Percentiles rank a stretch among this genome's conserved stretches.
phyloP scores from a whole-genome alignment of 75 land plant species.

The Cunninghamia lanceolata region DNA sequence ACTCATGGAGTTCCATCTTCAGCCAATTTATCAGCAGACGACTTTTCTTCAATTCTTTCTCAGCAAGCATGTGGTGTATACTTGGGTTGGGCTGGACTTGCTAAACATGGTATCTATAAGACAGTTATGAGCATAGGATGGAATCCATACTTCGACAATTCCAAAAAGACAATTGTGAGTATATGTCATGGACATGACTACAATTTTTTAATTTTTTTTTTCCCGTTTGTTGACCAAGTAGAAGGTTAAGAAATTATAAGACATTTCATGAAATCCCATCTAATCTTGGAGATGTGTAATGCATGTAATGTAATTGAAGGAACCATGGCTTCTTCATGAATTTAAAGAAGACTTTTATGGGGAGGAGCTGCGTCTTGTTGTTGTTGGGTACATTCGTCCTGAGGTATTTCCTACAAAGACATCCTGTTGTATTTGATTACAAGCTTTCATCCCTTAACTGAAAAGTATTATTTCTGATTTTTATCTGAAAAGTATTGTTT shows the following conservation, averaged over 20 bases:
- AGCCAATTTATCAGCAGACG: slow-evolving; percentile 90
- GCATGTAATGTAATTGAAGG: slow-evolving; percentile 39
- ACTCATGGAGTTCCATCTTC: slow-evolving; percentile 15
- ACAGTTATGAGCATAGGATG: slow-evolving; percentile 99
- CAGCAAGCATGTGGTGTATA: slow-evolving; percentile 89
- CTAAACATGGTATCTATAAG: slow-evolving; percentile 76
- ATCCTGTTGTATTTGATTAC: neutral
- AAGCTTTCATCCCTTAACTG: neutral
- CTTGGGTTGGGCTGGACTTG: slow-evolving; percentile 96
- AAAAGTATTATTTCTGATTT: slow-evolving; percentile 3
- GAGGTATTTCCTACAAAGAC: slow-evolving; percentile 56
- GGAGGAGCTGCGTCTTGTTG: slow-evolving; percentile 78
- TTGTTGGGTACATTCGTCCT: slow-evolving; percentile 96
- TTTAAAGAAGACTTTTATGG: slow-evolving; percentile 95
- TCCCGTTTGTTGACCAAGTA: neutral
- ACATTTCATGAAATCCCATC: neutral
- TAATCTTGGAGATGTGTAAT: neutral
- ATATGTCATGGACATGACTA: neutral
- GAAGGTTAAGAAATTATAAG: neutral
- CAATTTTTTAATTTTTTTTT: neutral
- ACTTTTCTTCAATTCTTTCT: slow-evolving; percentile 61
- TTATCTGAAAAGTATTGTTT: neutral
- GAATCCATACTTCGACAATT: slow-evolving; percentile 92
- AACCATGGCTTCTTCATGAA: slow-evolving; percentile 97
- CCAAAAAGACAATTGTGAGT: slow-evolving; percentile 93